These are phyloP conservation scores for Gomphus sp. DNA, from an alignment of 1,284 basidiomycete genomes.

Conservation along the genomic window DNA sequence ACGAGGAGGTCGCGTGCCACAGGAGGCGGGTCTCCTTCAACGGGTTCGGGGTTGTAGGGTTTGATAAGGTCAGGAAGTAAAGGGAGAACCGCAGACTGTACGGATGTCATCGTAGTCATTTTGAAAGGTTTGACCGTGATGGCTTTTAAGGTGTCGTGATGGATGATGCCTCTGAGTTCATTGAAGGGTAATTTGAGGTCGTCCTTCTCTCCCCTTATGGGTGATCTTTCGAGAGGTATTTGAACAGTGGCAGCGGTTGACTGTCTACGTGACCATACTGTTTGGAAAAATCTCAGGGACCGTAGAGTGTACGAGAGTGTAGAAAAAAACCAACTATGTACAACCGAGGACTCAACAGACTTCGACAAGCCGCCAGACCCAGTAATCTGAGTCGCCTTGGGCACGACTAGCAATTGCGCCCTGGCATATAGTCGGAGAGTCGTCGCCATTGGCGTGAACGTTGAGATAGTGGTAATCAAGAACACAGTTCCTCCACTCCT, in stretches of 20 bases:
- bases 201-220: neutral
- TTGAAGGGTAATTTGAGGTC: constrained; percentile 25
- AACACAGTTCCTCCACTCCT: neutral
- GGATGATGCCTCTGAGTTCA: constrained; percentile 33
- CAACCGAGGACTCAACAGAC: neutral
- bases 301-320: neutral
- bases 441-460: constrained; percentile 3
- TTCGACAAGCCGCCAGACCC: neutral
- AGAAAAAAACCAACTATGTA: neutral
- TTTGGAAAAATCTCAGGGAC: neutral
- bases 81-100: constrained; percentile 76
- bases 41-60: constrained; percentile 30
- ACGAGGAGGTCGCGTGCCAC: constrained; percentile 59
- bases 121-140: constrained; percentile 63
- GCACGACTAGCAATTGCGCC: neutral
- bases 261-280: neutral
- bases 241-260: neutral
- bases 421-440: neutral
- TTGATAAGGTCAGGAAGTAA: constrained; percentile 50
- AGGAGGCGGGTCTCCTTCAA: constrained; percentile 18
- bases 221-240: neutral
- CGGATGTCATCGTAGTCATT: constrained; percentile 71
- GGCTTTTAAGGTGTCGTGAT: constrained; percentile 46
- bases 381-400: neutral
- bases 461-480: neutral